Evolutionary conservation across 164 flowering plant species (phyloP).

Genomic region (Kingdonia uniflora): DNA sequence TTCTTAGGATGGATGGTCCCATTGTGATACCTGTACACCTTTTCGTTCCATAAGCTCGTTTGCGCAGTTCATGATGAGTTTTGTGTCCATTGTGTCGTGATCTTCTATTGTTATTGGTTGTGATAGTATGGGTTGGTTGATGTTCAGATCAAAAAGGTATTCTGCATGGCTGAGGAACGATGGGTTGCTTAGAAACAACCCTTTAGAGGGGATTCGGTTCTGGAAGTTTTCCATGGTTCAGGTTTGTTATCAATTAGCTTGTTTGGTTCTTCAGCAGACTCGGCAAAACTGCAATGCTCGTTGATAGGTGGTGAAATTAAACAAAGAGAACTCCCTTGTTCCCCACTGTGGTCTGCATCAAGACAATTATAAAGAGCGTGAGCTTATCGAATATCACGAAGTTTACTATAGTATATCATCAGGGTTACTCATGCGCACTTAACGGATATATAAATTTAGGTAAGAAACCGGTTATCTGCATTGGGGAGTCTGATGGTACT

Average conservation of each 20-base stretch:
- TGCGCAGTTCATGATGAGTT: constrained; percentile 46
- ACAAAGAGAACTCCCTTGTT: constrained; percentile 9
- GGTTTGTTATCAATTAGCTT: constrained; percentile 4
- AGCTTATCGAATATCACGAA: too few species aligned
- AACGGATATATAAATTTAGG: too few species aligned
- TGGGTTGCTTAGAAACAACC: constrained; percentile 34
- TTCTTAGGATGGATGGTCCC: constrained; percentile 1
- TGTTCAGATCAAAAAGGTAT: constrained; percentile 34
- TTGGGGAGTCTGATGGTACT: too few species aligned
- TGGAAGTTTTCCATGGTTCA: constrained; percentile 7
- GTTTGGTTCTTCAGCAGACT: constrained; percentile 15
- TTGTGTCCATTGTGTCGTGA: constrained; percentile 6
- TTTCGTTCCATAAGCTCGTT: constrained; percentile 40
- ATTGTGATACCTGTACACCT: constrained; percentile 17
- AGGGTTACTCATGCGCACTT: too few species aligned
- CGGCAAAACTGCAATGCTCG: constrained; percentile 10
- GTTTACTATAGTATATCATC: too few species aligned
- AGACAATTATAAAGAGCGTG: background rate
- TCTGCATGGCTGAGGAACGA: constrained; percentile 41
- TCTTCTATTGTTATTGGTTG: constrained; percentile 11
- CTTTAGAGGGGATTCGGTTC: constrained; percentile 11
- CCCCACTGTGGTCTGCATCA: constrained; percentile 21
- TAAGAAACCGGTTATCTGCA: too few species aligned
- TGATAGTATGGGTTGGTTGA: constrained; percentile 6
- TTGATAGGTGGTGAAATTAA: constrained; percentile 7